A percentile compares a stretch with the other conserved stretches of the same genome.
Evolutionary conservation across 2,329 filamentous ascomycete species (phyloP).

Genomic region (Daldinia eschscholtzii): DNA sequence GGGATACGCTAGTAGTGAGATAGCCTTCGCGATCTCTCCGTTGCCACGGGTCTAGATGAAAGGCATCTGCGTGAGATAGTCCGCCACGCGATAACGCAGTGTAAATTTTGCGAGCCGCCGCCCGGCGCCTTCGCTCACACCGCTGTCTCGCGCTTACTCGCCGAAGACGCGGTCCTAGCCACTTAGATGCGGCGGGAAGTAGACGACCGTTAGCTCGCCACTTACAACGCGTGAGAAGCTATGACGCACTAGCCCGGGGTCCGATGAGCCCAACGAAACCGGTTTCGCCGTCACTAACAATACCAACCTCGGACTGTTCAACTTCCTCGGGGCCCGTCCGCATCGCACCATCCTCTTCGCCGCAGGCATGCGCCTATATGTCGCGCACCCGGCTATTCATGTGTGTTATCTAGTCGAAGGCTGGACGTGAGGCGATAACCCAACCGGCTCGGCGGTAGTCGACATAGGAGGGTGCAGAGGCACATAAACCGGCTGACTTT

Average conservation of each 20-base stretch:
- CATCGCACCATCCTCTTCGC: too few species aligned
- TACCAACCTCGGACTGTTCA: too few species aligned
- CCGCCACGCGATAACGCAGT: not conserved
- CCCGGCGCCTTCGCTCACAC: not conserved
- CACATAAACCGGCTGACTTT: too few species aligned
- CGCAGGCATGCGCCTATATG: too few species aligned
- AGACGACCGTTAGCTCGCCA: not conserved
- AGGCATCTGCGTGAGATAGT: not conserved
- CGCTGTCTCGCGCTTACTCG: not conserved
- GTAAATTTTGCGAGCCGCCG: not conserved
- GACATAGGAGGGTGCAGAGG: too few species aligned
- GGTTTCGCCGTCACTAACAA: too few species aligned
- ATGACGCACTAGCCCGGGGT: not conserved
- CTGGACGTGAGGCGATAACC: too few species aligned
- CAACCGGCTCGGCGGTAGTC: too few species aligned
- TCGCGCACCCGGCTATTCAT: too few species aligned
- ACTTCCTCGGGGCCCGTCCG: too few species aligned
- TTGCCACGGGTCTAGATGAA: not conserved
- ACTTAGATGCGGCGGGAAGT: not conserved
- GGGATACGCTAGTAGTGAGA: not conserved
- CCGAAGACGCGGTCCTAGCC: not conserved
- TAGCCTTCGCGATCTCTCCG: not conserved
- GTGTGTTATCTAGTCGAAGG: too few species aligned
- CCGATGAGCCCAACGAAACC: not conserved
- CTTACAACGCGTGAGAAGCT: not conserved